Evolutionary conservation across 2,329 filamentous ascomycete genomes (phyloP).

Genomic region (Xylaria hypoxylon): DNA sequence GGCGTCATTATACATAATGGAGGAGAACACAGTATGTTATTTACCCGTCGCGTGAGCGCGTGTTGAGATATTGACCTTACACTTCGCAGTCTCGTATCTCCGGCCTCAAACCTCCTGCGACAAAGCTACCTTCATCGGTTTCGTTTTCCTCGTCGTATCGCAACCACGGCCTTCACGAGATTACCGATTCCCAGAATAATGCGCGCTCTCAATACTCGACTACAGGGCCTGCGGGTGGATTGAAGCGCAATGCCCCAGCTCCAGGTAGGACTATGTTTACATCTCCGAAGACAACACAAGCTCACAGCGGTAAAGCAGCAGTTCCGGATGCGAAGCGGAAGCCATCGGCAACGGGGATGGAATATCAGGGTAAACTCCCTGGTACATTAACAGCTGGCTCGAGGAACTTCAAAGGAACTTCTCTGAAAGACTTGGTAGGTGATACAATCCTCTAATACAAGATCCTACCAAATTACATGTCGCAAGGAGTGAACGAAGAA

Average conservation of each 20-base stretch:
- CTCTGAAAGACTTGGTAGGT: slow-evolving; percentile 52
- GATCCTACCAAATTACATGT: not conserved
- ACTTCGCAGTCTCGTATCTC: slow-evolving; percentile 37
- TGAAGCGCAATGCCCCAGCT: slow-evolving; percentile 65
- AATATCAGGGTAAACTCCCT: slow-evolving; percentile 58
- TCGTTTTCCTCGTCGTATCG: slow-evolving; percentile 43
- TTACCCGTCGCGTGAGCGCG: not conserved
- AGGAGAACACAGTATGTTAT: slow-evolving; percentile 44
- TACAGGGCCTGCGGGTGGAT: slow-evolving; percentile 50
- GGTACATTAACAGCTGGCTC: slow-evolving; percentile 56
- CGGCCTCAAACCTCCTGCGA: slow-evolving; percentile 41
- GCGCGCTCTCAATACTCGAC: slow-evolving; percentile 59
- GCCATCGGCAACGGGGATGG: slow-evolving; percentile 63
- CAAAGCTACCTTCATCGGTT: slow-evolving; percentile 43
- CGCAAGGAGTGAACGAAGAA: not conserved
- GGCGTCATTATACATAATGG: slow-evolving; percentile 39
- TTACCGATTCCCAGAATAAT: slow-evolving; percentile 72
- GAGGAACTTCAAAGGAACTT: slow-evolving; percentile 58
- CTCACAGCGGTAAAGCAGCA: slow-evolving; percentile 55
- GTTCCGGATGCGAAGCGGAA: slow-evolving; percentile 71
- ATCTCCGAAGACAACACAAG: slow-evolving; percentile 30
- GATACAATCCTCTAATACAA: slow-evolving; percentile 12
- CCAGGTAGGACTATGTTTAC: slow-evolving; percentile 53
- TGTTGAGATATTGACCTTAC: slow-evolving; percentile 28
- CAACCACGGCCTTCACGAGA: slow-evolving; percentile 61